Evolutionary conservation across 345 rosid species (phyloP), one percentile per base, ranked within the genome.

Genomic region (Corchorus capsularis): DNA sequence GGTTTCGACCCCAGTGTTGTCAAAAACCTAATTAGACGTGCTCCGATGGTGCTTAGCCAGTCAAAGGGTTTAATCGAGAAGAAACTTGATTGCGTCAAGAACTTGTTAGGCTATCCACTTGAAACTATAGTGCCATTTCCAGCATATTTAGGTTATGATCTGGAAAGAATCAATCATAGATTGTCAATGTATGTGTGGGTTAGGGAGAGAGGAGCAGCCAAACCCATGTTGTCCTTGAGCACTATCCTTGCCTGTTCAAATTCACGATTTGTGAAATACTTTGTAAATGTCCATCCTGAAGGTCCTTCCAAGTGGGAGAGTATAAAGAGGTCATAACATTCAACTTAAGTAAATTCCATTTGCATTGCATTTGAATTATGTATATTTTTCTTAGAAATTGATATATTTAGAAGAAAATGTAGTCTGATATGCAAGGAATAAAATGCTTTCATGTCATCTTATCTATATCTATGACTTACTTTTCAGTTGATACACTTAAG

Each of bases 211-310:
- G 88, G 82, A 74, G 86, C 86, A 52, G 88, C 82, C 34, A 89
- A 86, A 79, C 81, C 87, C 16, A 80, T 78, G 79, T 78, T 90
- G 59, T 85, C 95, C 19, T 80, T 86, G n/a, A 86, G 92, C 79
- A 87, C 94, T 41, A 82, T 93, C 70, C 89, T 93, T 73, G 92
- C 95, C 6, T 85, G 90, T 71, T 94, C 97, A 22, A 93, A 92
- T 73, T 78, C 87, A 8, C 83, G 91, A 77, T 94, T 93, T 82
- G 81, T 71, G 13, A 89, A 89, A 69, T 88, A 89, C 80, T 89
- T 90, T 77, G 97, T 94, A 16, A 78, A 82, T 75, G 84, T 83
- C 45, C 94, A 94, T 77, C 97, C 96, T 76, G 90, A 92, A 78
- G 97, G 92, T 76, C 90, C 89, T 61, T 83, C 84, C n/a, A 71